Evolutionary conservation across 768 basidiomycete genomes (phyloP).

Genomic region (Boletus edulis): DNA sequence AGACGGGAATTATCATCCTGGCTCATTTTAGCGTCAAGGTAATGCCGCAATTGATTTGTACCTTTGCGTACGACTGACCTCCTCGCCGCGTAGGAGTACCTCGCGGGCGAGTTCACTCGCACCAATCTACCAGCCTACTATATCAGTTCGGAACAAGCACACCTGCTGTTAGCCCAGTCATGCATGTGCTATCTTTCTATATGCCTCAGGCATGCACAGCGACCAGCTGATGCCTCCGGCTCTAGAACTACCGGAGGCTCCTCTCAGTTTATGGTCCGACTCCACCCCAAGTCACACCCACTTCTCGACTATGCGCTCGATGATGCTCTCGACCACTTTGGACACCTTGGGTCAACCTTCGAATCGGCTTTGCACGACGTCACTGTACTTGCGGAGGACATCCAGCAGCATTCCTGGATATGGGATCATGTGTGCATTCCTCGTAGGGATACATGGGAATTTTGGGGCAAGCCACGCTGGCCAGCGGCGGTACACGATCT

Average conservation of each 20-base stretch:
- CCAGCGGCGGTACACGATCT: background rate
- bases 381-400: background rate
- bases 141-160: background rate
- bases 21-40: slow-evolving; percentile 7
- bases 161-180: background rate
- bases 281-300: background rate
- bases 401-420: background rate
- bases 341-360: background rate
- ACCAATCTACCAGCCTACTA: background rate
- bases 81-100: background rate
- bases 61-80: background rate
- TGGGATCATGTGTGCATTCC: background rate
- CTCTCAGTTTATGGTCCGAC: background rate
- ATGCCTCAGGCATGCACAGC: background rate
- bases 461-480: background rate
- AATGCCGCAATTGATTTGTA: background rate
- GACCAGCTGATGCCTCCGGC: background rate
- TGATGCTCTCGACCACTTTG: background rate
- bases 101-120: background rate
- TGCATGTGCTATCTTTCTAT: slow-evolving; percentile 7
- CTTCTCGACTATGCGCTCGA: slow-evolving; percentile 1
- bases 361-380: background rate
- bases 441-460: background rate
- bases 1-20: slow-evolving; percentile 1
- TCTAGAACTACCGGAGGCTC: background rate